Evolutionary conservation across 1,284 basidiomycete species (phyloP).

Genomic region (Ustilago hordei): DNA sequence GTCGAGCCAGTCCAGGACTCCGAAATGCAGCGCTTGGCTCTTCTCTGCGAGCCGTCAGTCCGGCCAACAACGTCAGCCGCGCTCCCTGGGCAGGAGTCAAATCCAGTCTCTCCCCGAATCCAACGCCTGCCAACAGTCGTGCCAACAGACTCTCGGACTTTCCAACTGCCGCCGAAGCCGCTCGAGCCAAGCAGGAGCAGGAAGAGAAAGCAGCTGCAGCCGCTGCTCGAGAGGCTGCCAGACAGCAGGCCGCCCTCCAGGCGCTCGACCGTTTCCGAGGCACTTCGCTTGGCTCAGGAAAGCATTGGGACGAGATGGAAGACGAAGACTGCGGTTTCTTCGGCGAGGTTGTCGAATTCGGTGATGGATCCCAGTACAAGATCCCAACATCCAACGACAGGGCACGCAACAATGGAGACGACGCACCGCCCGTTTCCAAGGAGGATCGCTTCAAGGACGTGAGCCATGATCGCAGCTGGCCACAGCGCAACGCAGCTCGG

Average conservation of each 20-base stretch:
- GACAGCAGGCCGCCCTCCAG: slow-evolving; percentile 54
- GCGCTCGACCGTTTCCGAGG: slow-evolving; percentile 67
- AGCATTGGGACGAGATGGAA: slow-evolving; percentile 69
- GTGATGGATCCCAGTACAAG: slow-evolving; percentile 68
- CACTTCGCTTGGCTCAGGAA: slow-evolving; percentile 49
- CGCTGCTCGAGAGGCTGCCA: slow-evolving; percentile 56
- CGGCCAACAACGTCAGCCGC: slow-evolving; percentile 41
- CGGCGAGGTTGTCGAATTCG: slow-evolving; percentile 68
- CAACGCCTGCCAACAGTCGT: slow-evolving; percentile 14
- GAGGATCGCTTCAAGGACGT: slow-evolving; percentile 66
- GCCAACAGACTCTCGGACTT: slow-evolving; percentile 57
- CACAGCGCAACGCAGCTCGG: slow-evolving; percentile 28
- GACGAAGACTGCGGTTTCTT: slow-evolving; percentile 64
- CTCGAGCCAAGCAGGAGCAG: slow-evolving; percentile 58
- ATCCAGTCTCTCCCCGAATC: slow-evolving; percentile 25
- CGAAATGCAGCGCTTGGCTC: slow-evolving; percentile 52
- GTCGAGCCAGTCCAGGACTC: slow-evolving; percentile 54
- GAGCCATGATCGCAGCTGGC: slow-evolving; percentile 64
- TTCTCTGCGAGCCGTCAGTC: slow-evolving; percentile 32
- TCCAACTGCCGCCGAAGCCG: slow-evolving; percentile 67
- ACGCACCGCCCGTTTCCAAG: slow-evolving; percentile 52
- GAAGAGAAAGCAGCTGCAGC: slow-evolving; percentile 60
- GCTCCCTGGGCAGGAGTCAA: slow-evolving; percentile 62
- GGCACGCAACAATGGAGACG: slow-evolving; percentile 20
- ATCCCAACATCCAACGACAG: slow-evolving; percentile 51